phyloP scores from a whole-genome alignment of 2,329 filamentous ascomycete genomes.

The Fusarium albidum region DNA sequence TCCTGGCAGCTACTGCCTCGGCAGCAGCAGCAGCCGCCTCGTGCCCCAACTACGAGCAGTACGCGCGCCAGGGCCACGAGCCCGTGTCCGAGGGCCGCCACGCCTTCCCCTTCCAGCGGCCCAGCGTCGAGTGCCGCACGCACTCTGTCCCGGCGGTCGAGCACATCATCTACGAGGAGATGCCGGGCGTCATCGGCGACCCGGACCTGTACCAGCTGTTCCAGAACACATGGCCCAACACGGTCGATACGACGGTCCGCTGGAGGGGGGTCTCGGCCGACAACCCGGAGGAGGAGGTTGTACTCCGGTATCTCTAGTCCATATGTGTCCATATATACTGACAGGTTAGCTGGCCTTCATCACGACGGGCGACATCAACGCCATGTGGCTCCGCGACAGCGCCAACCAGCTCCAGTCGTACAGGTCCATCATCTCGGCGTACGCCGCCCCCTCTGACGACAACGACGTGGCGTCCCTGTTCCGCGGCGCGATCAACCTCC shows the following conservation, averaged over 20 bases:
- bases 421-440: slow-evolving; percentile 64
- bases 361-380: slow-evolving; percentile 88
- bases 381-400: slow-evolving; percentile 93
- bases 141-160: slow-evolving; percentile 83
- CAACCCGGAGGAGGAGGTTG: slow-evolving; percentile 68
- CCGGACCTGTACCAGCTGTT: slow-evolving; percentile 78
- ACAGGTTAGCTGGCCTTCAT: slow-evolving; percentile 72
- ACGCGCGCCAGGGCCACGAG: slow-evolving; percentile 57
- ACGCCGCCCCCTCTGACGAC: slow-evolving; percentile 59
- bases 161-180: slow-evolving; percentile 69
- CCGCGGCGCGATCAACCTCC: slow-evolving; percentile 79
- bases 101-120: slow-evolving; percentile 81
- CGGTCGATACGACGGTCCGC: slow-evolving; percentile 75
- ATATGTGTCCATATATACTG: slow-evolving; percentile 27
- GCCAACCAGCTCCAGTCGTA: slow-evolving; percentile 82
- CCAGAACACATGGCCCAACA: slow-evolving; percentile 77
- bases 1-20: slow-evolving; percentile 20
- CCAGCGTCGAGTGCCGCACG: slow-evolving; percentile 77
- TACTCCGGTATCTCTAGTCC: no score
- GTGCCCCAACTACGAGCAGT: slow-evolving; percentile 48
- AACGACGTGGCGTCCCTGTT: slow-evolving; percentile 69
- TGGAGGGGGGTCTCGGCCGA: slow-evolving; percentile 70
- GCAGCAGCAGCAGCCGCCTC: slow-evolving; percentile 32
- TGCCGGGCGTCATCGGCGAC: slow-evolving; percentile 76
- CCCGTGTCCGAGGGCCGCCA: slow-evolving; percentile 82